Evolutionary conservation across 1,139 yeast genomes (phyloP).

Genomic region (Saccharomycopsis hybrid): DNA sequence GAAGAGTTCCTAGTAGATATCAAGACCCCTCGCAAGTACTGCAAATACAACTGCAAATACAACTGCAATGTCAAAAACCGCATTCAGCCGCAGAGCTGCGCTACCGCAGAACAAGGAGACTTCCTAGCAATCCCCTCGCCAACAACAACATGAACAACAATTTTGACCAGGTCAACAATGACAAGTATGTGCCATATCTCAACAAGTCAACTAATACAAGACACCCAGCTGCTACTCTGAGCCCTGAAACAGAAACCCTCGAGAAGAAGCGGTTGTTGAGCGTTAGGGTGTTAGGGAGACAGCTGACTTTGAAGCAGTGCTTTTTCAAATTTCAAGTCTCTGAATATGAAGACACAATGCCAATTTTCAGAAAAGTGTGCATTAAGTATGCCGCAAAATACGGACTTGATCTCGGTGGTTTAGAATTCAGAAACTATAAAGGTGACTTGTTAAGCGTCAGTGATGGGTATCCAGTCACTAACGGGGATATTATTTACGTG

Average conservation of each 20-base stretch:
- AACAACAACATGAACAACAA: background rate
- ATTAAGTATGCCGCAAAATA: conserved; percentile 14
- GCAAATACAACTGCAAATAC: too few species aligned
- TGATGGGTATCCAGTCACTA: conserved; percentile 5
- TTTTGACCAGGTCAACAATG: background rate
- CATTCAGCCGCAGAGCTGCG: too few species aligned
- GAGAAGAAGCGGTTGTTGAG: background rate
- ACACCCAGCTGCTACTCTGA: background rate
- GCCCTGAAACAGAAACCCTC: background rate
- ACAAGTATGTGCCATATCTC: too few species aligned
- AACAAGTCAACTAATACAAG: background rate
- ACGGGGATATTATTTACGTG: conserved; percentile 21
- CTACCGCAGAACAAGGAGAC: too few species aligned
- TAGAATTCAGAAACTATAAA: conserved; percentile 15
- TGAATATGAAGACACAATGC: conserved; percentile 7
- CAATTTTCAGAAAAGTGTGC: conserved; percentile 12
- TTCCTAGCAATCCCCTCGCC: background rate
- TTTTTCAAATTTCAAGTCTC: conserved; percentile 12
- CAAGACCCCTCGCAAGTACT: too few species aligned
- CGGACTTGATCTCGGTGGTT: conserved; percentile 1
- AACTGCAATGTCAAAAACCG: too few species aligned
- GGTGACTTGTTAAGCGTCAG: conserved; percentile 10
- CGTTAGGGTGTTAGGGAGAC: conserved; percentile 18
- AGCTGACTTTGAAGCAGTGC: conserved; percentile 16
- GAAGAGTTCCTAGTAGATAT: background rate